phyloP scores from a whole-genome alignment of 345 rosid species.

The Isatis tinctoria region DNA sequence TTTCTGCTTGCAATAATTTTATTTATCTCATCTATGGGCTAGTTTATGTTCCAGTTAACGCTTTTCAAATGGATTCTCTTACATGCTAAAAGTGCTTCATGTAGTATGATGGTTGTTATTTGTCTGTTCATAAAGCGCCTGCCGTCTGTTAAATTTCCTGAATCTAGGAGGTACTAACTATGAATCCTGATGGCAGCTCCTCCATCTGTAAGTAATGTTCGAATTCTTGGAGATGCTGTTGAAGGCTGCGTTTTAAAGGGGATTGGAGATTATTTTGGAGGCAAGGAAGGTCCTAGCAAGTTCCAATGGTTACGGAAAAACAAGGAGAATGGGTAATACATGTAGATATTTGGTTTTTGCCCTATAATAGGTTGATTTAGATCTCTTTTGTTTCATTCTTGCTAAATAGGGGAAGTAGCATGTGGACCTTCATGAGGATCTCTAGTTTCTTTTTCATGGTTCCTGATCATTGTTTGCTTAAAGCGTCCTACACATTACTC shows the following conservation, averaged over 20 bases:
- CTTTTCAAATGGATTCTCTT: not conserved
- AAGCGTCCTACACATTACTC: not conserved
- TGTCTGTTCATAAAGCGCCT: not conserved
- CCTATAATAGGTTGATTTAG: not conserved
- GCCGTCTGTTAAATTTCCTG: not conserved
- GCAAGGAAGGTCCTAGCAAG: slow-evolving; percentile 97
- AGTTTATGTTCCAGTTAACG: not conserved
- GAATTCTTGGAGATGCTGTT: slow-evolving; percentile 70
- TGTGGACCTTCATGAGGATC: slow-evolving; percentile 1
- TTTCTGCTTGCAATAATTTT: not conserved
- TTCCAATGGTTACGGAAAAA: slow-evolving; percentile 85
- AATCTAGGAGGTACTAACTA: slow-evolving; percentile 2
- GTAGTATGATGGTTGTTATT: not conserved
- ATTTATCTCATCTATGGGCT: not conserved
- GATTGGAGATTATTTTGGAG: slow-evolving; percentile 90
- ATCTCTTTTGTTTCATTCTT: not conserved
- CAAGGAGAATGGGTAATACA: slow-evolving; percentile 63
- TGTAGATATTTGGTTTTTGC: not conserved
- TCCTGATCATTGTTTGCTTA: not conserved
- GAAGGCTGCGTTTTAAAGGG: slow-evolving; percentile 81
- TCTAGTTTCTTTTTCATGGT: not conserved
- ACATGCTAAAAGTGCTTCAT: not conserved
- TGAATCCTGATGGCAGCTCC: slow-evolving; percentile 60
- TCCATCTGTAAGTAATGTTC: slow-evolving; percentile 78
- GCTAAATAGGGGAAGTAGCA: not conserved